phyloP scores from a whole-genome alignment of 2,329 filamentous ascomycete genomes.

The Chrysosporium keratinophilum region DNA sequence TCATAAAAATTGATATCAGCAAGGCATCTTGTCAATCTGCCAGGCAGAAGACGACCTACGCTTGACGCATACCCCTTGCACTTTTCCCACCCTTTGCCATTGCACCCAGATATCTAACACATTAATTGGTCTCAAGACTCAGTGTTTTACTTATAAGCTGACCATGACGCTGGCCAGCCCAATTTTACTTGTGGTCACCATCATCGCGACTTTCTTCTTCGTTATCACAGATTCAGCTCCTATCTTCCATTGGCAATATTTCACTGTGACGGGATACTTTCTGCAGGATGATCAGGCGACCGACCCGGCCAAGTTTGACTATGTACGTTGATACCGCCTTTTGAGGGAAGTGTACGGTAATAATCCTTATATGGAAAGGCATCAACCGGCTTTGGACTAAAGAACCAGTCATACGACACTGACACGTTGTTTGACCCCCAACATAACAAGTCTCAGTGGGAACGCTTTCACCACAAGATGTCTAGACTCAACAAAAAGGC shows the following conservation, averaged over 20 bases:
- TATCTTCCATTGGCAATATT: constrained; percentile 26
- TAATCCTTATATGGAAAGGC: neutral
- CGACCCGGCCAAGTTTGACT: constrained; percentile 40
- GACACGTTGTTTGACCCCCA: constrained; percentile 26
- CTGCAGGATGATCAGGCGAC: constrained; percentile 42
- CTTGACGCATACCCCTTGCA: neutral
- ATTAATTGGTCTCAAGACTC: neutral
- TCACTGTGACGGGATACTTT: constrained; percentile 41
- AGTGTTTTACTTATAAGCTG: neutral
- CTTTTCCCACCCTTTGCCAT: no score
- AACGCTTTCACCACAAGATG: constrained; percentile 43
- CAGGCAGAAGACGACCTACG: neutral
- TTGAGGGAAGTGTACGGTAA: neutral
- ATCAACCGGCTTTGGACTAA: constrained; percentile 38
- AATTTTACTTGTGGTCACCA: constrained; percentile 7
- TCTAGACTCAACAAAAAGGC: constrained; percentile 35
- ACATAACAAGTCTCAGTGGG: constrained; percentile 44
- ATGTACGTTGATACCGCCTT: constrained; percentile 26
- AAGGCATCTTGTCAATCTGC: neutral
- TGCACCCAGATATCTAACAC: no score
- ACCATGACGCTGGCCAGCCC: constrained; percentile 1
- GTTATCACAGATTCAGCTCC: constrained; percentile 11
- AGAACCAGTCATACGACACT: constrained; percentile 36
- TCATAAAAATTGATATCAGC: neutral
- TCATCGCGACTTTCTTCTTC: constrained; percentile 3